Evolutionary conservation across 805 yeast species (phyloP).

Genomic region (Nakazawaea anatomiae): DNA sequence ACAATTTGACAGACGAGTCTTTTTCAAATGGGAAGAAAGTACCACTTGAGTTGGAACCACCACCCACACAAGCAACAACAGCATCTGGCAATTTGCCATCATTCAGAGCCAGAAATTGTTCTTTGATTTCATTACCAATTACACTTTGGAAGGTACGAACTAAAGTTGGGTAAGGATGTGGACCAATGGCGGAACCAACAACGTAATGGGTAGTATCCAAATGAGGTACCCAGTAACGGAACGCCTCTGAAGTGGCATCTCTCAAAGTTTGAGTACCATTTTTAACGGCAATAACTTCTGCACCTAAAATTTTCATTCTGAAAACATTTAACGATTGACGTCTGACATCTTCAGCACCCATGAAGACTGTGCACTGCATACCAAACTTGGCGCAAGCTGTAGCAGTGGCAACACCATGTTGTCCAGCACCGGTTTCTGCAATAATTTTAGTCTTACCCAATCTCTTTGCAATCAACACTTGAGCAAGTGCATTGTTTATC

Average conservation of each 20-base stretch:
- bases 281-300: slow-evolving; percentile 87
- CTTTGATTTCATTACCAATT: slow-evolving; percentile 91
- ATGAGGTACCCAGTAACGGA: slow-evolving; percentile 91
- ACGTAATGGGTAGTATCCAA: slow-evolving; percentile 85
- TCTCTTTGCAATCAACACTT: slow-evolving; percentile 72
- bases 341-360: slow-evolving; percentile 99
- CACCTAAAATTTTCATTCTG: slow-evolving; percentile 95
- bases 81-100: slow-evolving; percentile 86
- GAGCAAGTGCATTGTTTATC: slow-evolving; percentile 80
- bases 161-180: slow-evolving; percentile 97
- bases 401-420: slow-evolving; percentile 91
- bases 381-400: slow-evolving; percentile 94
- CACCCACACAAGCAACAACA: slow-evolving; percentile 98
- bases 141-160: slow-evolving; percentile 98
- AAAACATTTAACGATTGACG: slow-evolving; percentile 98
- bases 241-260: slow-evolving; percentile 97
- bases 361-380: slow-evolving; percentile 84
- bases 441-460: slow-evolving; percentile 71
- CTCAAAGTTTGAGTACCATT: slow-evolving; percentile 95
- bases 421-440: slow-evolving; percentile 93
- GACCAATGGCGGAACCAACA: slow-evolving; percentile 98
- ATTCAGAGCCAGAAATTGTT: slow-evolving; percentile 77
- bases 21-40: slow-evolving; percentile 91
- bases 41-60: slow-evolving; percentile 97
- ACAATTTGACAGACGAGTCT: slow-evolving; percentile 66